These are phyloP conservation scores for Backusella macrospora DNA, from an alignment of 192 early-diverging fungal genomes.

Conservation along the genomic window DNA sequence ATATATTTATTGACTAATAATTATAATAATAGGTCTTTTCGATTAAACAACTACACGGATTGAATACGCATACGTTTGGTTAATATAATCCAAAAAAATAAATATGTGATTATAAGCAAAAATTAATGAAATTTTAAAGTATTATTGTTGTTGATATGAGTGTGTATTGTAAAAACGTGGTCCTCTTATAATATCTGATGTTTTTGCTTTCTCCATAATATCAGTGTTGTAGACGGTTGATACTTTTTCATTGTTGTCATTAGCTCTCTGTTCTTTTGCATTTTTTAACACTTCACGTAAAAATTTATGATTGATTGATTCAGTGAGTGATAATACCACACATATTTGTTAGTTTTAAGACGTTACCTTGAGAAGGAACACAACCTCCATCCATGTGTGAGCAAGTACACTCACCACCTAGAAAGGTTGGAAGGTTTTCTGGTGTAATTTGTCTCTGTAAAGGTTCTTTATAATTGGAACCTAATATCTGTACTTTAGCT, in stretches of 20 bases:
- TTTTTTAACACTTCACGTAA: slow-evolving; percentile 34
- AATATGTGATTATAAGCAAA: slow-evolving; percentile 14
- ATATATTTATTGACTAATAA: slow-evolving; percentile 8
- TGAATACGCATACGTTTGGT: slow-evolving; percentile 10
- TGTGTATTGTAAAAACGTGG: background rate
- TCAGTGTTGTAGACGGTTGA: slow-evolving; percentile 29
- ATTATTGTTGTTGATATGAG: background rate
- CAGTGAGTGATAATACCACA: background rate
- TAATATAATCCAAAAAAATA: slow-evolving; percentile 11
- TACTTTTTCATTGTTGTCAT: slow-evolving; percentile 22
- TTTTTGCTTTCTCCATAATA: slow-evolving; percentile 37
- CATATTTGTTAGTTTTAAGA: background rate
- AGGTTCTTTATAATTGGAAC: slow-evolving; percentile 57
- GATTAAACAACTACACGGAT: slow-evolving; percentile 46
- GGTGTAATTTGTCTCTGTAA: slow-evolving; percentile 68
- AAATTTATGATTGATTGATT: background rate
- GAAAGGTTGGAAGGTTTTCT: slow-evolving; percentile 70
- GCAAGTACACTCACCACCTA: slow-evolving; percentile 76
- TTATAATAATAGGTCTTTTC: slow-evolving; percentile 48
- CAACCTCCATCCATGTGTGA: slow-evolving; percentile 74
- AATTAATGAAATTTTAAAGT: background rate
- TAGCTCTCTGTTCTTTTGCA: slow-evolving; percentile 6
- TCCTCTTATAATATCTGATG: slow-evolving; percentile 4
- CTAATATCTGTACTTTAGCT: slow-evolving; percentile 66
- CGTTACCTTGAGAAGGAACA: slow-evolving; percentile 42